Base-by-base conservation (phyloP, 179 eudicot genomes). In the Corrigiola litoralis region DNA sequence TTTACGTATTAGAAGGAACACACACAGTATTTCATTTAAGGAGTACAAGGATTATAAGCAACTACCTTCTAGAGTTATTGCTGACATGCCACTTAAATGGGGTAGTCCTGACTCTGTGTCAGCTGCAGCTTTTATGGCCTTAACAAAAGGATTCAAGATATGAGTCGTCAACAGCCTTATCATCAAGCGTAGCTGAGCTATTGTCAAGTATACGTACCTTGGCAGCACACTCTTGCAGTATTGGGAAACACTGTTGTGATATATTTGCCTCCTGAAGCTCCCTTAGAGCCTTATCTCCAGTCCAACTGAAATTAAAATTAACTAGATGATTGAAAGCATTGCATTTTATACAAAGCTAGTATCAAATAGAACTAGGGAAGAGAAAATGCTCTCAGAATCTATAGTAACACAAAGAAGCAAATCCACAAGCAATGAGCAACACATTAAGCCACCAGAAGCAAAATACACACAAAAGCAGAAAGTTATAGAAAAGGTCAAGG, bases 231-330 rank as follows among this genome's bases (percentile, higher is more conserved):
- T 85, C 96, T 63, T 79, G 82, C 75, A 91, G 76, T 61, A 71
- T 77, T 60, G 92, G 82, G 68, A 95, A 95, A 77, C 84, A 86
- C 68, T 88, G 88, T 69, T 64, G 82, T 55, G 92, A 69, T 58
- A 95, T 74, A 78, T 76, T 83, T 61, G 97, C 99, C 77, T 90
- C 96, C 71, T 88, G 78, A 50, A 95, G 95, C 86, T 90, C 97
- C 70, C 73, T 82, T 57, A 84, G 54, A 72, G 99, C 99, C 71
- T 85, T 86, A 57, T 91, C 90, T 7, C 95, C 99, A 5, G 86
- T 85, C 99, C 99, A 95, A 75, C 99, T 94, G 62, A 36, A 72
- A 66, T 45, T 38, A 51, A 4, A 49, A 31, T 44, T 45, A 46
- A 69, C 28, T 61, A n/a, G 52, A 44, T 6, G 10, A 28, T 44